Evolutionary conservation across 176 grass and related monocot genomes (phyloP), one percentile per base, ranked within the genome.

Genomic region (Cymbopogon citratus): DNA sequence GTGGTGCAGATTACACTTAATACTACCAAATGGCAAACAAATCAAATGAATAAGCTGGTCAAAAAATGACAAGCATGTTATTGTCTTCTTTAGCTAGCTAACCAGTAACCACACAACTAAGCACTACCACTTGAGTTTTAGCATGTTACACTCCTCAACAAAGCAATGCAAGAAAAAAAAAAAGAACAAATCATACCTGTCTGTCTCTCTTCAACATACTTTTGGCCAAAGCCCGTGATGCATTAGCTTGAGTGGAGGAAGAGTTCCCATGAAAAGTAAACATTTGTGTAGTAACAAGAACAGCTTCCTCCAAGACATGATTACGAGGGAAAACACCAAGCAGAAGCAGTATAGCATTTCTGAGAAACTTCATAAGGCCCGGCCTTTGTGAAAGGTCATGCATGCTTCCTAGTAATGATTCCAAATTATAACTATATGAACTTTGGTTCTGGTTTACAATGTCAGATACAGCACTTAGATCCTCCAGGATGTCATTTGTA

Each of bases 151-250:
- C 49, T 74, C 46, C 59, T 48, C 63, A 80, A 66, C 31, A 36
- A 80, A 84, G 19, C 69, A 57, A 84, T 49, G 40, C 34, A 84
- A 6, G 23, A 9, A 39, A 46, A 46, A 64, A 64, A 56, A 9
- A 5, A 6, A 64, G 7, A 41, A n/a, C 43, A 41, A 67, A 63
- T 38, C 39, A 60, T 85, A 94, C 95, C 79, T 95, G 90, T 65
- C 90, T 86, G 80, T 98, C 95, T 90, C 90, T 98, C 85, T 91
- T 98, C 77, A 98, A 72, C 38, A 98, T 67, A 78, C 3, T 93
- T 98, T 98, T 98, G 56, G 95, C 95, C 81, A 97, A 89, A 82
- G 86, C 56, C 67, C 88, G 90, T 14, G 92, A 94, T 83, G 86
- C 51, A 71, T 85, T 94, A 41, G 78, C 73, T 68, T 86, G 77